Evolutionary conservation across 1,284 basidiomycete species (phyloP).

Genomic region (Trichosporon sp.): DNA sequence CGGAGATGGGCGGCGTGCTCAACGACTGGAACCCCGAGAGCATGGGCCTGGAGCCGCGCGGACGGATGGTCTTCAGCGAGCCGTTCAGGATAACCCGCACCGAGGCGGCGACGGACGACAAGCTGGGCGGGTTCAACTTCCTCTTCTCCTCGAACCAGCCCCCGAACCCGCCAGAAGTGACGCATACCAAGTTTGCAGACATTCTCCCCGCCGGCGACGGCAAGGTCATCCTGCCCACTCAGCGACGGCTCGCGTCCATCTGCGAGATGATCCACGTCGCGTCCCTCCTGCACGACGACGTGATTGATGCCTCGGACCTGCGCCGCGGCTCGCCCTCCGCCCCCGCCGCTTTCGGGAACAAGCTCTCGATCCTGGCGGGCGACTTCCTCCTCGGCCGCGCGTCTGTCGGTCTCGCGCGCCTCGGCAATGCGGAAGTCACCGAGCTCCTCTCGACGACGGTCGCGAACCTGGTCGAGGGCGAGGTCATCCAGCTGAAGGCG

Average conservation of each 20-base stretch:
- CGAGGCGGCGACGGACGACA: background rate
- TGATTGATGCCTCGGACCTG: constrained; percentile 82
- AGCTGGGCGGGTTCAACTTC: constrained; percentile 21
- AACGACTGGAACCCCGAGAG: constrained; percentile 58
- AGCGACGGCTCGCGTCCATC: constrained; percentile 90
- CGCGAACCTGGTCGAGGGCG: constrained; percentile 93
- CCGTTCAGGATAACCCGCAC: constrained; percentile 46
- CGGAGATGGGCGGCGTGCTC: constrained; percentile 52
- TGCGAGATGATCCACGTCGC: constrained; percentile 99
- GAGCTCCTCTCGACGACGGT: constrained; percentile 92
- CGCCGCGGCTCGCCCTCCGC: constrained; percentile 81
- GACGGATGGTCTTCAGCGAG: constrained; percentile 45
- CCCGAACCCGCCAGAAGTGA: constrained; percentile 4
- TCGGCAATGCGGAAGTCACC: constrained; percentile 86
- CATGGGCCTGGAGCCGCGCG: constrained; percentile 46
- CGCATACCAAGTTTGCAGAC: constrained; percentile 30
- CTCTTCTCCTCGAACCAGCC: constrained; percentile 1
- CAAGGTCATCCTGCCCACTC: constrained; percentile 70
- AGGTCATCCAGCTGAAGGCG: constrained; percentile 81
- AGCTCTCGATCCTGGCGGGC: constrained; percentile 88
- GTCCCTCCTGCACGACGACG: constrained; percentile 91
- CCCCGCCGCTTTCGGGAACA: constrained; percentile 90
- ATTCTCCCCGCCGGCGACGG: constrained; percentile 25
- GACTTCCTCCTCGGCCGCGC: constrained; percentile 94
- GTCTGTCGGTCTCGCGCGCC: constrained; percentile 79